These are phyloP conservation scores for Mortierella sp. DNA, from an alignment of 371 early-diverging fungal species.

Conservation along the genomic window DNA sequence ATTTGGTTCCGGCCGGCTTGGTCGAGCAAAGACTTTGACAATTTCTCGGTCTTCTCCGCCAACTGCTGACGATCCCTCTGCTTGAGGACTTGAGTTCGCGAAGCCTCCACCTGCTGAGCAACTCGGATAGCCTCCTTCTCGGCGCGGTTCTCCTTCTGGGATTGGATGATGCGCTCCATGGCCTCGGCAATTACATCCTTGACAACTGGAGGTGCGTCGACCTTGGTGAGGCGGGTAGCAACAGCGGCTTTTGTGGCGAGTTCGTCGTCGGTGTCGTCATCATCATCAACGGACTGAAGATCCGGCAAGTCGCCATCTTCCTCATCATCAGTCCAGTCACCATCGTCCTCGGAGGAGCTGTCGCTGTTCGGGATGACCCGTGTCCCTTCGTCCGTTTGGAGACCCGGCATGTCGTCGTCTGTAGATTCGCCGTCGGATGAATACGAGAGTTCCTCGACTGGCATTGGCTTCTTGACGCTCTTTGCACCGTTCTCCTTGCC, in stretches of 20 bases:
- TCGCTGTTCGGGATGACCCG: not conserved
- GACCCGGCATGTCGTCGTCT: not conserved
- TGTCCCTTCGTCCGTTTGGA: not conserved
- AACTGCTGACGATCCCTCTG: not conserved
- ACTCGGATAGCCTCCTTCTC: not conserved
- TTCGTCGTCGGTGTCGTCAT: not conserved
- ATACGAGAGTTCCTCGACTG: not conserved
- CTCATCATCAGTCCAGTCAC: not conserved
- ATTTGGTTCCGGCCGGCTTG: not conserved
- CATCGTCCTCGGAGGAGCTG: not conserved
- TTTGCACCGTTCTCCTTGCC: not conserved
- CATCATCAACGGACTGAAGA: not conserved
- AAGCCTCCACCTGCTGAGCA: not conserved
- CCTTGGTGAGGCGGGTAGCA: not conserved
- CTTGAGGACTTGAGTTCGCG: not conserved
- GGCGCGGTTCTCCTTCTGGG: not conserved
- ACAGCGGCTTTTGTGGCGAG: not conserved
- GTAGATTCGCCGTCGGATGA: not conserved
- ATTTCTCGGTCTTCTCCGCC: not conserved
- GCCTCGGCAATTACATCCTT: constrained; percentile 7
- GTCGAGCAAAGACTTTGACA: not conserved
- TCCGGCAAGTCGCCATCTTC: not conserved
- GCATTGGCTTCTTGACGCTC: not conserved
- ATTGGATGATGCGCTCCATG: constrained; percentile 4
- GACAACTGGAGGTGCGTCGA: not conserved